Percentiles rank a stretch among this genome's conserved stretches.
Evolutionary conservation across 2,329 filamentous ascomycete genomes (phyloP).

Genomic region (Ceratocystis cacaofunesta): DNA sequence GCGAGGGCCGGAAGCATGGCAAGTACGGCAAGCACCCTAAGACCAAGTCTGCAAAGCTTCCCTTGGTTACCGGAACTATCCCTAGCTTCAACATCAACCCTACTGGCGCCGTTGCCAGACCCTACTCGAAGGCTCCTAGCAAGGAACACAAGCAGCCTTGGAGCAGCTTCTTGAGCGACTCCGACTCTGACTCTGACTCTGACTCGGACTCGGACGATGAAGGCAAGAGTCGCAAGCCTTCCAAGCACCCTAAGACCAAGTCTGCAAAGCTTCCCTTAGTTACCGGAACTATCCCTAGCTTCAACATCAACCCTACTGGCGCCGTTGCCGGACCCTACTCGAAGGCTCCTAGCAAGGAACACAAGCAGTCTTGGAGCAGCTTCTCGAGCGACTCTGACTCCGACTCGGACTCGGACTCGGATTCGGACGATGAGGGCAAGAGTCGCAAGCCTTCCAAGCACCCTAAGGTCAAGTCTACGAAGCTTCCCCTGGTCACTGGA

Average conservation of each 20-base stretch:
- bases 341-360: no score
- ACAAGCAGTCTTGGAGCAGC: not conserved
- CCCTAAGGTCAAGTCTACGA: not conserved
- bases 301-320: not conserved
- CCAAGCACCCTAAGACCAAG: no score
- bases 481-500: no score
- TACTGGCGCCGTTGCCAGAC: not conserved
- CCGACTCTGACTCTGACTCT: not conserved
- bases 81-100: not conserved
- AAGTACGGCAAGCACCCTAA: no score
- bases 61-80: no score
- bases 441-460: no score
- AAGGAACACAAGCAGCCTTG: not conserved
- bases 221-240: no score
- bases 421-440: not conserved
- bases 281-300: no score
- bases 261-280: not conserved
- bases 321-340: not conserved
- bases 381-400: not conserved
- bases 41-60: no score
- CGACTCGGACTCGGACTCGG: not conserved
- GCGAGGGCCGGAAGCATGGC: no score
- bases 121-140: no score
- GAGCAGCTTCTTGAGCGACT: not conserved
- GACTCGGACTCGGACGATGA: not conserved